Evolutionary conservation across 495 filamentous ascomycete species (phyloP), one percentile per base, ranked within the genome.

Genomic region (Aspergillus sparsus): DNA sequence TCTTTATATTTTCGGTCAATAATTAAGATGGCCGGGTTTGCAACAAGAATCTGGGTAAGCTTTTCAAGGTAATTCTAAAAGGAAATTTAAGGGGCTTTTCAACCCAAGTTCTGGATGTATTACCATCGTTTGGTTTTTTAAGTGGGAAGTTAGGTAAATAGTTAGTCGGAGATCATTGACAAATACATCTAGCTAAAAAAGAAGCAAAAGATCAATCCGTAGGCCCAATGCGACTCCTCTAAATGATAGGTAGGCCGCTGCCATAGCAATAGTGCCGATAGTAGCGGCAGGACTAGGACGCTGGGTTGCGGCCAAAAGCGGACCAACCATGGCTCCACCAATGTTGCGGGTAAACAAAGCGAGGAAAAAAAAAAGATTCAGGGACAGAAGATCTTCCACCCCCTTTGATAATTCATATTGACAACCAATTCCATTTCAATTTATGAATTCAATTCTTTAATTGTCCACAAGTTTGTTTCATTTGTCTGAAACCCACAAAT

Each of bases 321-420:
- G 57, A 57, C 42, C 42, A 49, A 49, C 42, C 55, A 50, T 58
- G 55, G 55, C 33, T 50, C 55, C 55, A 34, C 33, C 46, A 41
- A 47, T 56, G 60, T 58, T 62, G 49, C 49, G 46, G 57, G 62
- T 64, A 60, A 64, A 64, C 62, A 64, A 64, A 58, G 55, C 57
- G 47, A 54, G 15, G 51, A n/a, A 46, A 42, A 60, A 60, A 60
- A 63, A 57, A 60, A 60, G 49, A 57, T 16, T 42, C 56, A 64
- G 49, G 37, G 54, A 64, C 47, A 37, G 35, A 57, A 46, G 36
- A 46, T 33, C 47, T 27, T 47, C 36, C 39, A 52, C 21, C 21
- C 21, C 21, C 21, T 3, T 27, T 27, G 21, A 27, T 3, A 27
- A 27, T 31, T 31, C 7, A 21, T 33, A 37, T 15, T 49, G 32